A percentile compares a stretch with the other conserved stretches of the same genome.
Conservation (phyloP, 2,329 filamentous ascomycete species). For the Grosmannia clavigera region DNA sequence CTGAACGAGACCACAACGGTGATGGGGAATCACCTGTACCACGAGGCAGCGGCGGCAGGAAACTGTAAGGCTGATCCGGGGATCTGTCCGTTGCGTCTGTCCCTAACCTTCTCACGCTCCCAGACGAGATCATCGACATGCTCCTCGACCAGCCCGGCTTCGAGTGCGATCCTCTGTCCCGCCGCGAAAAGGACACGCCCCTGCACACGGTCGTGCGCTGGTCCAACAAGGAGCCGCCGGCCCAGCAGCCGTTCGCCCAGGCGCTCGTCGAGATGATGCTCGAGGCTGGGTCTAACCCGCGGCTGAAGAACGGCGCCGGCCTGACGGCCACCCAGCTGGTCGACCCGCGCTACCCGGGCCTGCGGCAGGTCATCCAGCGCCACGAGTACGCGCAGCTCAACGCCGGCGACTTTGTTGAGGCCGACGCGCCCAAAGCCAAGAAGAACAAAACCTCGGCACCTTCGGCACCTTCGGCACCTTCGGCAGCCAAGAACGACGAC, state of each 20-base stretch:
- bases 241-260: slow-evolving; percentile 51
- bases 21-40: slow-evolving; percentile 78
- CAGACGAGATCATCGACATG: slow-evolving; percentile 69
- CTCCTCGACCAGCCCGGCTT: slow-evolving; percentile 75
- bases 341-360: slow-evolving; percentile 53
- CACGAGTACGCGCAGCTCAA: slow-evolving; percentile 52
- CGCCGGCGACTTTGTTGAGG: slow-evolving; percentile 42
- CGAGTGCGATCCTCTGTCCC: slow-evolving; percentile 70
- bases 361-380: slow-evolving; percentile 53
- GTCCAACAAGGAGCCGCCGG: slow-evolving; percentile 54
- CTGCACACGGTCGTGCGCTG: slow-evolving; percentile 69
- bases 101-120: neutral
- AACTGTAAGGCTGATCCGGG: slow-evolving; percentile 49
- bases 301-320: slow-evolving; percentile 56
- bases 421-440: slow-evolving; percentile 13
- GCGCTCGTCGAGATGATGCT: slow-evolving; percentile 68
- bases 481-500: slow-evolving; percentile 24
- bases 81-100: too few relatives aligned
- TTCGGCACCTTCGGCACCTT: slow-evolving; percentile 8
- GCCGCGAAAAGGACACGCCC: slow-evolving; percentile 62
- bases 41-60: slow-evolving; percentile 75
- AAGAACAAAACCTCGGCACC: neutral
- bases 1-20: slow-evolving; percentile 80
- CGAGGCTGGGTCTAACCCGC: slow-evolving; percentile 56
- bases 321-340: slow-evolving; percentile 60